A percentile compares a stretch with the other conserved stretches of the same genome.
phyloP scores from a whole-genome alignment of 2,329 filamentous ascomycete genomes.

The Pseudogymnoascus sp. region DNA sequence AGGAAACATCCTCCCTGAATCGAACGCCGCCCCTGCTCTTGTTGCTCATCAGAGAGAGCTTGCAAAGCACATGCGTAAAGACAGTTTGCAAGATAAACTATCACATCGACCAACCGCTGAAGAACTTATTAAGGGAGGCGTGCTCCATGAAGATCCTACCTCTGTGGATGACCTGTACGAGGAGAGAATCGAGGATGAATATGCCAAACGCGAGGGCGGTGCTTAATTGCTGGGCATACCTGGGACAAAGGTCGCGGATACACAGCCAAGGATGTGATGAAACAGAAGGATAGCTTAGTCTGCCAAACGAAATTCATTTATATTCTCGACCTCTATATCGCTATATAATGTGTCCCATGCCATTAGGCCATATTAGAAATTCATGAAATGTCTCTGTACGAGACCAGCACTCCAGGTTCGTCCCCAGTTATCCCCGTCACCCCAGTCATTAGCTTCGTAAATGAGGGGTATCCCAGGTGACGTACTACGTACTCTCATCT shows the following conservation, averaged over 20 bases:
- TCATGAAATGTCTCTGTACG: too few relatives aligned
- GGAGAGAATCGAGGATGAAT: conserved; percentile 54
- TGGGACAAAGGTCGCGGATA: background rate
- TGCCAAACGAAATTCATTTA: background rate
- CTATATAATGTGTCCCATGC: too few relatives aligned
- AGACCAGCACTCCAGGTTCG: background rate
- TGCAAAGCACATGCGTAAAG: conserved; percentile 78
- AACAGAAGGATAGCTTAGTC: background rate
- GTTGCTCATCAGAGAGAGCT: conserved; percentile 78
- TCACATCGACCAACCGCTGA: conserved; percentile 69
- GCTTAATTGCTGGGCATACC: conserved; percentile 35
- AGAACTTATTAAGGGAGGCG: conserved; percentile 68
- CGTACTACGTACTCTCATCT: background rate
- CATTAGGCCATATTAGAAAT: too few relatives aligned
- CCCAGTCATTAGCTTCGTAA: background rate
- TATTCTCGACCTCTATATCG: background rate
- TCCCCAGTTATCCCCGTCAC: background rate
- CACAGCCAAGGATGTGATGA: background rate
- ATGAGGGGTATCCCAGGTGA: conserved; percentile 6
- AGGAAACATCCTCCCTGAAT: conserved; percentile 83
- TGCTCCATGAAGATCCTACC: conserved; percentile 62
- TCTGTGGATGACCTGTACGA: conserved; percentile 46
- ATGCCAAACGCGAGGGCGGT: conserved; percentile 55
- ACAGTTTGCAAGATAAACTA: conserved; percentile 81
- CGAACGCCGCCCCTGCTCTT: conserved; percentile 68